A percentile compares a stretch with the other conserved stretches of the same genome.
phyloP scores from a whole-genome alignment of 805 yeast species.

The Cyberlindnera mycetangii region DNA sequence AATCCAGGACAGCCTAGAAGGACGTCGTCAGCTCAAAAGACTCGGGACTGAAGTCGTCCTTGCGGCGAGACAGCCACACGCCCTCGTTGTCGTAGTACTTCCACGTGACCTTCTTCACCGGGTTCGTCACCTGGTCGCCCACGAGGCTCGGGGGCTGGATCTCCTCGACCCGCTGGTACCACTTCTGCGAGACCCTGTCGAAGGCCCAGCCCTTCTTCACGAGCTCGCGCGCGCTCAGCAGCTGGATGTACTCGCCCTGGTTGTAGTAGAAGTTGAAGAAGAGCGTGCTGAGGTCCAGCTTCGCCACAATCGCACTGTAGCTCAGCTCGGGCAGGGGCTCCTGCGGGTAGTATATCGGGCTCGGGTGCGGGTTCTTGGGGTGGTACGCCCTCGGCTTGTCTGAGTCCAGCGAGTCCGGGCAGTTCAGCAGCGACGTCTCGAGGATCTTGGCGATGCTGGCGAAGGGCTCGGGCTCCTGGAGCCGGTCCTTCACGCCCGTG shows the following conservation, averaged over 20 bases:
- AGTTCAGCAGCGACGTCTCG: slow-evolving; percentile 77
- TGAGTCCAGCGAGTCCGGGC: slow-evolving; percentile 92
- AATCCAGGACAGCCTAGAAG: slow-evolving; percentile 1
- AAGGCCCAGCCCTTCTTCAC: slow-evolving; percentile 78
- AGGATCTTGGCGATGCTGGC: slow-evolving; percentile 54
- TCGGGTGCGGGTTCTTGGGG: slow-evolving; percentile 83
- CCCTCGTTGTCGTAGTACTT: slow-evolving; percentile 84
- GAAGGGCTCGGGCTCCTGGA: slow-evolving; percentile 51
- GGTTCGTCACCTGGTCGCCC: slow-evolving; percentile 32
- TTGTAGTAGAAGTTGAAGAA: slow-evolving; percentile 88
- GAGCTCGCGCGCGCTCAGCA: slow-evolving; percentile 78
- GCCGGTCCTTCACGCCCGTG: slow-evolving; percentile 37
- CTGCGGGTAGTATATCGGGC: slow-evolving; percentile 86
- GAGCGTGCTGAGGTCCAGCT: slow-evolving; percentile 81
- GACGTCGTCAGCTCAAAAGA: slow-evolving; percentile 20
- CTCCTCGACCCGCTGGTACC: slow-evolving; percentile 71
- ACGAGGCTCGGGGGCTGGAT: slow-evolving; percentile 22
- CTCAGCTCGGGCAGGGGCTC: slow-evolving; percentile 58
- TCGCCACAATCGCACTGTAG: slow-evolving; percentile 57
- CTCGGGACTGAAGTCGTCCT: slow-evolving; percentile 49
- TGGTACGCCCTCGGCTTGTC: slow-evolving; percentile 71
- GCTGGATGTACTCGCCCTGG: slow-evolving; percentile 69
- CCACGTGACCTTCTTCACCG: slow-evolving; percentile 50
- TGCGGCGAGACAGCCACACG: slow-evolving; percentile 60
- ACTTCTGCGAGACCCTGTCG: slow-evolving; percentile 68